Base-by-base conservation (phyloP, 139 green algal species). In the Pseudopediastrum boryanum region DNA sequence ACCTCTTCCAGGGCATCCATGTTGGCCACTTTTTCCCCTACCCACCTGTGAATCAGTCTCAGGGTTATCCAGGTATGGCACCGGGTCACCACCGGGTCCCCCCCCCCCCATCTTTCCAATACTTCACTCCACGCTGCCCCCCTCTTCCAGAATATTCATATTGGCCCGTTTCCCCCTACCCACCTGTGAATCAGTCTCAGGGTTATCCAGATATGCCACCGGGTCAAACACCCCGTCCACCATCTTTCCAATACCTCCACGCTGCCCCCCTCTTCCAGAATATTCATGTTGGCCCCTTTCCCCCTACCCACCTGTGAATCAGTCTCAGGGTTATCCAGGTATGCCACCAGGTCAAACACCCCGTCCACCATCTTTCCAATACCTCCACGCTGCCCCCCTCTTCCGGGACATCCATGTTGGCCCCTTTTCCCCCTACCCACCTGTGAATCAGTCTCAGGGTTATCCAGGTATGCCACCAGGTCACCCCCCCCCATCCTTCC, bases 281-380 rank as follows among this genome's bases (percentile, higher is more conserved):
- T n/a, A n/a, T n/a, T n/a, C n/a, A n/a, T n/a, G n/a, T n/a, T n/a
- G n/a, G n/a, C n/a, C n/a, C n/a, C n/a, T n/a, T n/a, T n/a, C n/a
- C n/a, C n/a, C n/a, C n/a, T n/a, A n/a, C 79, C 4, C 61, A 90
- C 89, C 86, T 96, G 88, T 21, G 91, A 92, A 81, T 96, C 87
- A 21, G 89, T 91, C 9, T 83, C 80, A 1, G 75, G 41, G 68
- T 92, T 89, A n/a, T 94, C 88, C 13, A 96, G 68, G 62, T 81
- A 96, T 0, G 85, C 86, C 13, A 96, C 62, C 0, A 89, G 85
- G 25, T 75, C 68, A 54, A 89, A 92, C n/a, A 67, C 65, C 41
- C 83, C 71, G 19, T 86, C 78, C 9, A 71, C 68, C 0, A 71
- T 59, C 29, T 82, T 78, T 3, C 86, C 91, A 29, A 77, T 84